Evolutionary conservation across 257 asterid genomes (phyloP).

Genomic region (Solanum sejunctum): DNA sequence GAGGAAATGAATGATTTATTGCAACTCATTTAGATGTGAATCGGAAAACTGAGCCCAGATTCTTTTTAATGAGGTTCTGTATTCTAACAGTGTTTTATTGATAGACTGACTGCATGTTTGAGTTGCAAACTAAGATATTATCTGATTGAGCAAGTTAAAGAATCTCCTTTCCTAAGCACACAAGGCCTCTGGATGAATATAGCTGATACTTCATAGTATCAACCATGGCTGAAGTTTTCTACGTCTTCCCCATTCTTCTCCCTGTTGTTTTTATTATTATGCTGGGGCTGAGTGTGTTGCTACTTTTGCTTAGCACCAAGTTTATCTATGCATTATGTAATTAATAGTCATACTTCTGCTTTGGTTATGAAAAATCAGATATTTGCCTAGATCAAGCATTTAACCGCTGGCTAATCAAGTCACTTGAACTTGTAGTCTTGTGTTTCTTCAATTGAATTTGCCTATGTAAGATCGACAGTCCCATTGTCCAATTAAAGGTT

Average conservation of each 20-base stretch:
- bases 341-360: not conserved
- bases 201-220: not conserved
- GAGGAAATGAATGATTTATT: not conserved
- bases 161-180: not conserved
- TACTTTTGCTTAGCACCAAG: not conserved
- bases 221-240: not conserved
- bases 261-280: not conserved
- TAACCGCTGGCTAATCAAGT: not conserved
- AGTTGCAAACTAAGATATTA: not conserved
- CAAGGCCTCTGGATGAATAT: not conserved
- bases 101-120: not conserved
- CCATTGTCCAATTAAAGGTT: not conserved
- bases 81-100: not conserved
- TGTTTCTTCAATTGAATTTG: not conserved
- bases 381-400: not conserved
- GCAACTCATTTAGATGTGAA: not conserved
- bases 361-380: not conserved
- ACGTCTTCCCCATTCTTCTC: not conserved
- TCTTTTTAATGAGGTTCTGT: not conserved
- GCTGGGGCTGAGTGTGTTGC: not conserved
- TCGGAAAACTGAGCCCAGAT: not conserved
- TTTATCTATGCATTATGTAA: not conserved
- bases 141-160: not conserved
- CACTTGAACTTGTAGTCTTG: not conserved
- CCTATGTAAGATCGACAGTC: not conserved